These are phyloP conservation scores for Penicillium canescens DNA, from an alignment of 495 filamentous ascomycete species.

Conservation along the genomic window DNA sequence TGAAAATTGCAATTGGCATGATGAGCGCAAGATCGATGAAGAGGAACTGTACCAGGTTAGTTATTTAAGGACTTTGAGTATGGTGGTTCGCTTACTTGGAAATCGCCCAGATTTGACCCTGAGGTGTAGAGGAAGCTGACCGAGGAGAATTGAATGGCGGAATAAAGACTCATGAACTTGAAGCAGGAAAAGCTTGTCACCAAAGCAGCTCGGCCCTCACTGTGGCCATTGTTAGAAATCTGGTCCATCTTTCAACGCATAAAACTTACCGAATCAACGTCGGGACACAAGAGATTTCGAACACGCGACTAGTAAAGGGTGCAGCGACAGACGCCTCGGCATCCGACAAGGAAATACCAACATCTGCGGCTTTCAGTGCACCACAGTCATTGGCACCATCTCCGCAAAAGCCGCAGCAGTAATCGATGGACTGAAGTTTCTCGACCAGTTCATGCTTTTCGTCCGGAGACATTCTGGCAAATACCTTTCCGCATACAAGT, in stretches of 20 bases:
- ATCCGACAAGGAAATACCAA: constrained; percentile 97
- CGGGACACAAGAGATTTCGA: constrained; percentile 96
- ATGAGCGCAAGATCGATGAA: constrained; percentile 94
- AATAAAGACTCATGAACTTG: constrained; percentile 99
- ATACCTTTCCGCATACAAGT: constrained; percentile 89
- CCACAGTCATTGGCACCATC: constrained; percentile 99
- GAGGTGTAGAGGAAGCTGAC: constrained; percentile 97
- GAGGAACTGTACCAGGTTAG: constrained; percentile 60
- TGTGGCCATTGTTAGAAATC: constrained; percentile 23
- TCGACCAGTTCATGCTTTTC: constrained; percentile 98
- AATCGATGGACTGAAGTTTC: constrained; percentile 94
- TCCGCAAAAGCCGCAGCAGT: constrained; percentile 95
- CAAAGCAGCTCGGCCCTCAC: constrained; percentile 89
- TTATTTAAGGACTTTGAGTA: constrained; percentile 3
- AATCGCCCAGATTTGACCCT: constrained; percentile 94
- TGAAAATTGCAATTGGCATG: constrained; percentile 94
- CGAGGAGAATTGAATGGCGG: constrained; percentile 97
- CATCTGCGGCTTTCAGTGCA: constrained; percentile 95
- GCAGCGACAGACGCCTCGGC: constrained; percentile 97
- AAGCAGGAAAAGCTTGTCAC: constrained; percentile 99
- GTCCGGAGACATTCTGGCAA: constrained; percentile 98
- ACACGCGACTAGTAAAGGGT: constrained; percentile 92
- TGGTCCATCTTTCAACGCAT: neutral
- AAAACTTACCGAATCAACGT: constrained; percentile 73
- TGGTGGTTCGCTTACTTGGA: constrained; percentile 60